Base-by-base conservation (phyloP, 495 filamentous ascomycete genomes). In the Neurospora sp. region DNA sequence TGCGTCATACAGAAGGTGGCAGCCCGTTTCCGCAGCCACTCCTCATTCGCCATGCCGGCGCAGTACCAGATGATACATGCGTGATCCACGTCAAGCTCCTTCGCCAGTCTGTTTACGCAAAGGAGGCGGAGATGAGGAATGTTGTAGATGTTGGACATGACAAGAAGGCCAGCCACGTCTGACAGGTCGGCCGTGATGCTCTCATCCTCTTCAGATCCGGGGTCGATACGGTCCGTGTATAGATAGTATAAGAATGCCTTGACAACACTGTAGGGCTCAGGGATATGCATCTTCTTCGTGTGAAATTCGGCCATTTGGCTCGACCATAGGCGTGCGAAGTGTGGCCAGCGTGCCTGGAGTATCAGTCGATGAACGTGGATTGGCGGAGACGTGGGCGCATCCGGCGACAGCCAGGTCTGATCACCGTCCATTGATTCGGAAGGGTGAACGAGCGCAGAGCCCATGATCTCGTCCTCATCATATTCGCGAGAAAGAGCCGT, bases 101-200 rank as follows among this genome's bases (percentile, higher is more conserved):
- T 90, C 69, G 91, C 91, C 38, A 99, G 87, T 12, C 96, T 87
- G 78, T 95, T 92, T 48, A 98, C 89, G 78, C 94, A 96, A 14
- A 98, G 87, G 12, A 97, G 87, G 14, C 95, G 93, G 4, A 99
- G 89, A 72, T 93, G 91, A 0, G 93, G 94, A 84, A 99, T 94
- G 79, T 97, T 94, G 80, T 99, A 99, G 27, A 98, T 91, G 78
- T 98, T 97, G 31, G 94, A 91, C 93, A 99, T 95, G 70, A 98
- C 96, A 2, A 99, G 87, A 82, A 99, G 87, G n/a, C 96, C 94
- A 0, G 96, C 95, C 20, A 98, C 94, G 75, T 97, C 93, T 22
- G 89, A 87, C 40, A 97, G 88, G 69, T 90, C 89, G 0, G 88
- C 86, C 4, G 81, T 80, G n/a, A 87, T 73, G 74, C 88, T 89